Conservation (phyloP, 192 early-diverging fungal species). For the Rhizophagus prolifer region DNA sequence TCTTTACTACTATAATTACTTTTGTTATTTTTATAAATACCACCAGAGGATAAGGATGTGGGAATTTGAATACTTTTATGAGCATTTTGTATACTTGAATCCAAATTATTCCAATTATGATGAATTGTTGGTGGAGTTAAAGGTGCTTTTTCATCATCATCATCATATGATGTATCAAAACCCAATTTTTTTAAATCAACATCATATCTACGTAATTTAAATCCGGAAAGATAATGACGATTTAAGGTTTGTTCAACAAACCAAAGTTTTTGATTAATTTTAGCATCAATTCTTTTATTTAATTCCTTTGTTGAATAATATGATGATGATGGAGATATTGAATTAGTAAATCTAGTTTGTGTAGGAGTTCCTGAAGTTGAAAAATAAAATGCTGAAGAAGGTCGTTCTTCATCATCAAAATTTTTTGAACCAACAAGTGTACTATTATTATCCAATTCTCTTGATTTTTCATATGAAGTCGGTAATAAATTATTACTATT, state of each 20-base stretch:
- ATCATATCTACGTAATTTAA: conserved; percentile 1
- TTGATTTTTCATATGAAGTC: neutral
- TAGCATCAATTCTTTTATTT: neutral
- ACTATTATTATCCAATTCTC: neutral
- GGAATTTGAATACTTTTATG: neutral
- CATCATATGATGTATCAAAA: neutral
- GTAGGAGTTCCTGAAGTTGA: neutral
- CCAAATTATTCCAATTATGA: neutral
- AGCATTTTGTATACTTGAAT: neutral
- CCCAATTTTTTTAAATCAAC: neutral
- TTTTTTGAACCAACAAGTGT: no score
- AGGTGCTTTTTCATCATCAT: neutral
- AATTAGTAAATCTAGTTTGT: neutral
- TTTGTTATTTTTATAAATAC: no score
- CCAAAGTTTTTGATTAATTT: neutral
- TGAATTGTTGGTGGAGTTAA: neutral
- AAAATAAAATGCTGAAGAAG: neutral
- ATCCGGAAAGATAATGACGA: conserved; percentile 5
- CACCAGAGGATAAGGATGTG: neutral
- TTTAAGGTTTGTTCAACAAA: neutral
- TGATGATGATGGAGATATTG: neutral
- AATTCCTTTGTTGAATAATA: neutral
- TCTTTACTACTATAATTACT: neutral
- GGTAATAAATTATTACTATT: neutral
- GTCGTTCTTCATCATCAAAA: no score